phyloP scores from a whole-genome alignment of 352 stramenopile genomes.

The Phytopythium helicoides region DNA sequence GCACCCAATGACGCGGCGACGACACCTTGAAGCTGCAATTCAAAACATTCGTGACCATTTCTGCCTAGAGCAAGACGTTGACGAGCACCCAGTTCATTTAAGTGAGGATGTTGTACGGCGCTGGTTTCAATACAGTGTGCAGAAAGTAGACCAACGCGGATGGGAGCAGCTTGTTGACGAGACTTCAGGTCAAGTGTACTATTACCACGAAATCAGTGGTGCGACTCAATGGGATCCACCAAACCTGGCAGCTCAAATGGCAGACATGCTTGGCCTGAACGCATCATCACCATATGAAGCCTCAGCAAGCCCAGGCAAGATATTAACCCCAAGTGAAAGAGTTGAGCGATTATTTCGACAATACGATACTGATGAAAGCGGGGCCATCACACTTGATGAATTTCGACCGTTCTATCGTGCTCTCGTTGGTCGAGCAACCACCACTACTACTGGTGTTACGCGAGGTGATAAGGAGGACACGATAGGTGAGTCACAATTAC shows the following conservation, averaged over 20 bases:
- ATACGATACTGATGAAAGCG: constrained; percentile 69
- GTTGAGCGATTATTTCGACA: constrained; percentile 66
- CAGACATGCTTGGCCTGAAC: constrained; percentile 38
- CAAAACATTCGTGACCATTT: constrained; percentile 25
- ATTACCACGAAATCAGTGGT: constrained; percentile 56
- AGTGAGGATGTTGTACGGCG: constrained; percentile 23
- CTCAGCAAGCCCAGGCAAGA: constrained; percentile 5
- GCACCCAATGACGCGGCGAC: constrained; percentile 25
- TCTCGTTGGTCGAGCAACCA: constrained; percentile 29
- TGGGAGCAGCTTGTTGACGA: constrained; percentile 58
- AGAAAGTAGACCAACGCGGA: constrained; percentile 43
- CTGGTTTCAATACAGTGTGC: constrained; percentile 42
- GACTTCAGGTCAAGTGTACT: constrained; percentile 42
- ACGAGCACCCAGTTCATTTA: neutral
- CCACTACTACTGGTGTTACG: too few relatives aligned
- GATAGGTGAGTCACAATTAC: constrained; percentile 35
- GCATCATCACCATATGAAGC: constrained; percentile 17
- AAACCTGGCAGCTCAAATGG: constrained; percentile 48
- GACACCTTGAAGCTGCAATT: constrained; percentile 30
- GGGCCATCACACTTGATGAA: constrained; percentile 49
- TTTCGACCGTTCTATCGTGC: constrained; percentile 58
- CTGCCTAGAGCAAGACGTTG: neutral
- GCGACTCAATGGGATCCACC: constrained; percentile 70
- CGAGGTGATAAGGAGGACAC: constrained; percentile 6
- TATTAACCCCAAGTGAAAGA: constrained; percentile 38